Evolutionary conservation across 1,284 basidiomycete genomes (phyloP).

Genomic region (Neotropicomus parvogracilis): DNA sequence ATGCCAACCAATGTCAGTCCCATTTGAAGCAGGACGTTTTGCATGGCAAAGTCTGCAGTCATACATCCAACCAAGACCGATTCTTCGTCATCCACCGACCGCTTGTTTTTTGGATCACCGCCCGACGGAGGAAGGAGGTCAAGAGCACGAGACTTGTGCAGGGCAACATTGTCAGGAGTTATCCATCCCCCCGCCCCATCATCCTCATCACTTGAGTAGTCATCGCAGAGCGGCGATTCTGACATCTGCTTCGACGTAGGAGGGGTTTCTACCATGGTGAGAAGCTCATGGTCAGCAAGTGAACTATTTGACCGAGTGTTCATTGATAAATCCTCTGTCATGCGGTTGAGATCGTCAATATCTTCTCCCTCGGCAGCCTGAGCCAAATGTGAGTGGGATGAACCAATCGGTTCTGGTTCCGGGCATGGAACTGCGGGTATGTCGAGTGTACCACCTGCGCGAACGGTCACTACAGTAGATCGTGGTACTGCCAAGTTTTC

Average conservation of each 20-base stretch:
- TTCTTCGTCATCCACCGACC: constrained; percentile 41
- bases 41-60: constrained; percentile 99
- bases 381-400: constrained; percentile 1
- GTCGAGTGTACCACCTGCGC: constrained; percentile 40
- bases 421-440: neutral
- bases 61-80: constrained; percentile 77
- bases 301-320: neutral
- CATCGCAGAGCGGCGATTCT: constrained; percentile 54
- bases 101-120: constrained; percentile 35
- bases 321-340: constrained; percentile 14
- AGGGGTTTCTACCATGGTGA: neutral
- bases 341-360: constrained; percentile 13
- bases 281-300: constrained; percentile 1
- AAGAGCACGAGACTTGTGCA: constrained; percentile 88
- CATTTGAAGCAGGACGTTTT: constrained; percentile 97
- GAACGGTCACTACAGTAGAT: constrained; percentile 36
- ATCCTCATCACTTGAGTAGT: constrained; percentile 64
- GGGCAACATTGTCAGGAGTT: constrained; percentile 82
- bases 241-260: constrained; percentile 6
- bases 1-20: constrained; percentile 87
- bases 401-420: neutral
- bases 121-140: constrained; percentile 64
- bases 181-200: constrained; percentile 97
- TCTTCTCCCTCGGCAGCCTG: neutral
- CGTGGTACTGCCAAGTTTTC: constrained; percentile 1